phyloP scores from a whole-genome alignment of 106 monocot species.

The Dendrobium catenatum region DNA sequence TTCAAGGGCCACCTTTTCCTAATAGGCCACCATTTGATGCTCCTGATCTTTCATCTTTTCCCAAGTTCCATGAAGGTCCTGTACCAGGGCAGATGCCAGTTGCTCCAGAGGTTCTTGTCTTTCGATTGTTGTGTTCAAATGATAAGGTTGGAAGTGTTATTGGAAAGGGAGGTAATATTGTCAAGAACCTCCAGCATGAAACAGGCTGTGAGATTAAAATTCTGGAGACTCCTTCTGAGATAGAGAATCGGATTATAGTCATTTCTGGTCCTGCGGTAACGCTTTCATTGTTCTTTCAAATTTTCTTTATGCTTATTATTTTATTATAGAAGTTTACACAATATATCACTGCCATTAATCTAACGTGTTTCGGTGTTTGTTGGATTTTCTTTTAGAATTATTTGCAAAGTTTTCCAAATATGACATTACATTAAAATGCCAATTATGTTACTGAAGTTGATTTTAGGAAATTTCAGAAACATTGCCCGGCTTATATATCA shows the following conservation, averaged over 20 bases:
- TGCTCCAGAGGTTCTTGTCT: constrained; percentile 50
- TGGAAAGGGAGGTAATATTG: constrained; percentile 75
- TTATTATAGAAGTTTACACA: background rate
- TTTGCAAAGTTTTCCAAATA: background rate
- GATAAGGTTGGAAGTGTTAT: constrained; percentile 87
- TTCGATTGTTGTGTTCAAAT: constrained; percentile 59
- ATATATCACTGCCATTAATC: background rate
- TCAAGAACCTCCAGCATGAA: constrained; percentile 70
- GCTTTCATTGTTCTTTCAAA: background rate
- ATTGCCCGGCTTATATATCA: background rate
- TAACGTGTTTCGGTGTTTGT: background rate
- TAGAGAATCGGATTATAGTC: constrained; percentile 67
- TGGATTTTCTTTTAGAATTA: background rate
- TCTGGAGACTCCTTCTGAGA: constrained; percentile 45
- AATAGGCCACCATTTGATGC: constrained; percentile 38
- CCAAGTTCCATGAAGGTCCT: constrained; percentile 45
- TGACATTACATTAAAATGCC: background rate
- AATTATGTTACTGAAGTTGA: background rate
- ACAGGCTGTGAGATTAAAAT: constrained; percentile 84
- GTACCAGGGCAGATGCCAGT: constrained; percentile 20
- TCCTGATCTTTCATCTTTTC: constrained; percentile 34
- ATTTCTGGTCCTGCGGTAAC: constrained; percentile 85
- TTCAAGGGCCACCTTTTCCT: constrained; percentile 34
- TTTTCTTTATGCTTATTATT: background rate
- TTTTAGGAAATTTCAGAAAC: background rate